phyloP scores from a whole-genome alignment of 2,329 filamentous ascomycete genomes.

The Pseudogymnoascus sp. region DNA sequence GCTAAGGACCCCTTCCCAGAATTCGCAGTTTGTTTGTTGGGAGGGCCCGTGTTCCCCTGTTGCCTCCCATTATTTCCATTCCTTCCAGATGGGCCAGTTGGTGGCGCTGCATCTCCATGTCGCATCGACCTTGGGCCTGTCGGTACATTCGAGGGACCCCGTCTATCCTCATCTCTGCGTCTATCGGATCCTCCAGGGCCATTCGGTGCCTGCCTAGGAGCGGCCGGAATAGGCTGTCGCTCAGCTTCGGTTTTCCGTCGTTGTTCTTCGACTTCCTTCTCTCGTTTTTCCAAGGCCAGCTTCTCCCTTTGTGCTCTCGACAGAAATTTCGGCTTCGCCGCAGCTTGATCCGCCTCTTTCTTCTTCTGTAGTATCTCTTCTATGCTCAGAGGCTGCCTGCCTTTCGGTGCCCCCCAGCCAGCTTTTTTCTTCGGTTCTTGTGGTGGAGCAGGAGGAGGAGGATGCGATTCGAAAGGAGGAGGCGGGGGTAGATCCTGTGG shows the following conservation, averaged over 20 bases:
- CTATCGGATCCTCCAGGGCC: slow-evolving; percentile 20
- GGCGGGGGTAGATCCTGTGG: slow-evolving; percentile 33
- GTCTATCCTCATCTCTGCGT: slow-evolving; percentile 21
- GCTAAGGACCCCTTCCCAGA: slow-evolving; percentile 28
- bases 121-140: slow-evolving; percentile 69
- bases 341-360: slow-evolving; percentile 75
- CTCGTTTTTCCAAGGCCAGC: slow-evolving; percentile 69
- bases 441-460: slow-evolving; percentile 37
- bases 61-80: slow-evolving; percentile 20
- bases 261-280: slow-evolving; percentile 62
- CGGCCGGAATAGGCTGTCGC: slow-evolving; percentile 16
- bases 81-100: slow-evolving; percentile 44
- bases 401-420: slow-evolving; percentile 41
- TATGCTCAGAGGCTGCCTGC: slow-evolving; percentile 60
- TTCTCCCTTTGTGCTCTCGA: slow-evolving; percentile 77
- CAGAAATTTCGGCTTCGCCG: slow-evolving; percentile 81
- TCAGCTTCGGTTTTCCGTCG: slow-evolving; percentile 40
- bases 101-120: slow-evolving; percentile 34
- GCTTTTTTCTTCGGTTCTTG: slow-evolving; percentile 45
- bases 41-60: slow-evolving; percentile 23
- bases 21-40: slow-evolving; percentile 25
- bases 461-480: slow-evolving; percentile 31
- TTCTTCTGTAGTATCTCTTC: slow-evolving; percentile 82
- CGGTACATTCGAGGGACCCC: slow-evolving; percentile 42
- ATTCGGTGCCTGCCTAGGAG: slow-evolving; percentile 17